Evolutionary conservation across 805 yeast genomes (phyloP).

Genomic region (Metschnikowia peoriensis): DNA sequence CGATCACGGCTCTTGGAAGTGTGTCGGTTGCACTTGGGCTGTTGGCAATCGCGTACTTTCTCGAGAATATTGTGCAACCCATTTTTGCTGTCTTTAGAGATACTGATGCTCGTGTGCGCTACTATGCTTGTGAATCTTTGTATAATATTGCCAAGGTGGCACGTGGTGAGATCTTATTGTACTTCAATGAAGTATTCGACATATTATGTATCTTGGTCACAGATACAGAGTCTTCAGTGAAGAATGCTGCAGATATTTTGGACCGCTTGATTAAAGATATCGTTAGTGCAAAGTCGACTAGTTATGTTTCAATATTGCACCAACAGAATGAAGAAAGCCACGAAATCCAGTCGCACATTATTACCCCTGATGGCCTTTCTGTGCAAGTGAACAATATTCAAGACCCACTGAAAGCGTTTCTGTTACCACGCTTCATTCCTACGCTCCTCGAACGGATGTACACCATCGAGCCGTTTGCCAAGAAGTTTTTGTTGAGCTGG

Average conservation of each 20-base stretch:
- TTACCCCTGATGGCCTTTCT: conserved; percentile 58
- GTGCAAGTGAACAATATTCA: conserved; percentile 60
- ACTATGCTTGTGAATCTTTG: conserved; percentile 93
- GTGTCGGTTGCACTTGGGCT: conserved; percentile 90
- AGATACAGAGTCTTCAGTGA: conserved; percentile 86
- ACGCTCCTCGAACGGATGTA: conserved; percentile 87
- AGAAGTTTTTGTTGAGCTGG: conserved; percentile 93
- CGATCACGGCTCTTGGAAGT: conserved; percentile 92
- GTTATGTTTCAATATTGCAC: conserved; percentile 73
- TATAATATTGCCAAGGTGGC: conserved; percentile 97
- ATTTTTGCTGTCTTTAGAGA: conserved; percentile 95
- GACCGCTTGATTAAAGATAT: conserved; percentile 91
- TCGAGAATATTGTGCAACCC: conserved; percentile 87
- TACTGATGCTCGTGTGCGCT: conserved; percentile 94
- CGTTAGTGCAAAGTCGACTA: conserved; percentile 90
- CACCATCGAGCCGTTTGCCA: conserved; percentile 87
- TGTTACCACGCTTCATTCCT: conserved; percentile 85
- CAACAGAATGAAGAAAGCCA: conserved; percentile 34
- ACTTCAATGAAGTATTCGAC: conserved; percentile 93
- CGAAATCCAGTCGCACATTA: conserved; percentile 38
- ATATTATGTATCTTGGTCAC: conserved; percentile 86
- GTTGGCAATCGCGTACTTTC: conserved; percentile 75
- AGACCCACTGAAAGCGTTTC: conserved; percentile 66
- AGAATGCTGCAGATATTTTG: conserved; percentile 91
- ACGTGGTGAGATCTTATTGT: conserved; percentile 85